phyloP scores from a whole-genome alignment of 2,329 filamentous ascomycete genomes.

The Colletotrichum sidae region DNA sequence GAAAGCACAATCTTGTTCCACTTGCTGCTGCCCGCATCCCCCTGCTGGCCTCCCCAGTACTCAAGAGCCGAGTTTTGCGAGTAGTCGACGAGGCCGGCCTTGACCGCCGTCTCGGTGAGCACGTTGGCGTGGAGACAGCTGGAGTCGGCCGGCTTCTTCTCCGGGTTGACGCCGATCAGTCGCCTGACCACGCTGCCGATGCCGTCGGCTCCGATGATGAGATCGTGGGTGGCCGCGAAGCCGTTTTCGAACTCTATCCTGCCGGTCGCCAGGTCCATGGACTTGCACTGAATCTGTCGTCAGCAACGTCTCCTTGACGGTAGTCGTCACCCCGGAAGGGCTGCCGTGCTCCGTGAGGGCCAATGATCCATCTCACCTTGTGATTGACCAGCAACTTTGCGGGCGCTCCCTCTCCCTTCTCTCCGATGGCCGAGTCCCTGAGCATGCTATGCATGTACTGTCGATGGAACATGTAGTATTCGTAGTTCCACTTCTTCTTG shows the following conservation, averaged over 20 bases:
- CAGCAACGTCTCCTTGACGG: background rate
- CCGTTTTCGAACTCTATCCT: conserved; percentile 67
- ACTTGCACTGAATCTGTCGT: conserved; percentile 50
- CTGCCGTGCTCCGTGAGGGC: no score
- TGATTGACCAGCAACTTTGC: conserved; percentile 68
- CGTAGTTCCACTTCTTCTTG: conserved; percentile 71
- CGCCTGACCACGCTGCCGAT: conserved; percentile 74
- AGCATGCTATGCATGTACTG: conserved; percentile 77
- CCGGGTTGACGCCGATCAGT: conserved; percentile 72
- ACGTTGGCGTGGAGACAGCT: conserved; percentile 76
- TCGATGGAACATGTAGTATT: conserved; percentile 77
- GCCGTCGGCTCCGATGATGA: conserved; percentile 74
- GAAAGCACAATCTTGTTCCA: conserved; percentile 79
- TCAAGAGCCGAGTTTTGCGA: conserved; percentile 70
- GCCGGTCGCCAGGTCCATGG: conserved; percentile 64
- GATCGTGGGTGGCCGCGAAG: conserved; percentile 61
- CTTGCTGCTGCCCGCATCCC: conserved; percentile 46
- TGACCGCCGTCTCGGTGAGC: conserved; percentile 68
- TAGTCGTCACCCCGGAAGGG: no score
- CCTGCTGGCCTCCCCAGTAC: conserved; percentile 77
- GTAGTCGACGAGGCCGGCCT: conserved; percentile 72
- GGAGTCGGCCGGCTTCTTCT: conserved; percentile 68
- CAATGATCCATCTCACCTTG: conserved; percentile 48
- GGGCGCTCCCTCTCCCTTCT: conserved; percentile 64
- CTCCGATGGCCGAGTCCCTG: conserved; percentile 67